Percentiles rank a stretch among this genome's conserved stretches.
Evolutionary conservation across 257 asterid genomes (phyloP).

Genomic region (Perilla frutescens): DNA sequence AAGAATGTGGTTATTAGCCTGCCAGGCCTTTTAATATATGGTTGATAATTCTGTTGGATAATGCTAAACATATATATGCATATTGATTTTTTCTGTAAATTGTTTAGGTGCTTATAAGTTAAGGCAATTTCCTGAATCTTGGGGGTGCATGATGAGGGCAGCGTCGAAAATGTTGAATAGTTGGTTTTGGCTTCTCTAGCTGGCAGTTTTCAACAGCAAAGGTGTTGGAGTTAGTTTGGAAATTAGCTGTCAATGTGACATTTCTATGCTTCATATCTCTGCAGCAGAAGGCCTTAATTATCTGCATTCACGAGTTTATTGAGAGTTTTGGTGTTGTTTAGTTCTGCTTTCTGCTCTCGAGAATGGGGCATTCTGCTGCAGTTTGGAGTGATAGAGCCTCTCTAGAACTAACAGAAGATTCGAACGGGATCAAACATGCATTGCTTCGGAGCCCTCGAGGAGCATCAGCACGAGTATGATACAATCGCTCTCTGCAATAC

Average conservation of each 20-base stretch:
- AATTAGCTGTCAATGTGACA: slow-evolving; percentile 34
- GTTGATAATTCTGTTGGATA: slow-evolving; percentile 4
- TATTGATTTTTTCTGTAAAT: slow-evolving; percentile 29
- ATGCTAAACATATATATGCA: slow-evolving; percentile 40
- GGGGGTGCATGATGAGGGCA: slow-evolving; percentile 37
- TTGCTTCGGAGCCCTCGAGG: slow-evolving; percentile 77
- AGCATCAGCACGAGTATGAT: slow-evolving; percentile 80
- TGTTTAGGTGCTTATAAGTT: slow-evolving; percentile 29
- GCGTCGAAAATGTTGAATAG: slow-evolving; percentile 31
- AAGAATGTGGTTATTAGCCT: background rate
- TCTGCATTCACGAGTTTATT: slow-evolving; percentile 27
- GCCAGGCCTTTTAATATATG: too few species aligned
- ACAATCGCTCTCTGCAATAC: slow-evolving; percentile 18
- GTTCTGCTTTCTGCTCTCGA: slow-evolving; percentile 15
- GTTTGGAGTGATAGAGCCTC: slow-evolving; percentile 72
- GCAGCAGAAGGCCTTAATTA: background rate
- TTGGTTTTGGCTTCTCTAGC: slow-evolving; percentile 39
- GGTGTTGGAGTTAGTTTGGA: slow-evolving; percentile 24
- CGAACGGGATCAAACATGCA: slow-evolving; percentile 80
- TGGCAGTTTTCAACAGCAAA: slow-evolving; percentile 24
- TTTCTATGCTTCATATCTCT: slow-evolving; percentile 11
- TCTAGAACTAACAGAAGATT: slow-evolving; percentile 64
- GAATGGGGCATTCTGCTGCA: slow-evolving; percentile 81
- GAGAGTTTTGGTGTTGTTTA: slow-evolving; percentile 28
- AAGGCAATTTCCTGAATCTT: slow-evolving; percentile 46